These are phyloP conservation scores for Datura wrightii DNA, from an alignment of 257 asterid species.

Conservation along the genomic window DNA sequence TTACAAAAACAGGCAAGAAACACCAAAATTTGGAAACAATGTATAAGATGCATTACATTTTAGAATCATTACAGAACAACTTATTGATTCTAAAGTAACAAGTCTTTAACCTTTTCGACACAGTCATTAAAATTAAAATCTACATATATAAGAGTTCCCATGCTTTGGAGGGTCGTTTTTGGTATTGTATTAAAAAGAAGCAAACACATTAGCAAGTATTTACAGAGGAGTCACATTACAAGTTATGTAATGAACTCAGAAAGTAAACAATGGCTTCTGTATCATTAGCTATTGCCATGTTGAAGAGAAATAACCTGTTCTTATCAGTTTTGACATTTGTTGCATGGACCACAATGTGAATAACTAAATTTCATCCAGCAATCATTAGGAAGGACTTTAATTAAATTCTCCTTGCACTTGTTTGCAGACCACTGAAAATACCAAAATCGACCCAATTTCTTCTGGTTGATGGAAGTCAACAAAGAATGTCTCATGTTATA, in stretches of 20 bases:
- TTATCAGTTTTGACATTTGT: background rate
- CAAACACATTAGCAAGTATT: no score
- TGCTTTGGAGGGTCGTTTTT: constrained; percentile 8
- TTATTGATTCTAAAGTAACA: constrained; percentile 13
- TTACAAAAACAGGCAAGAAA: background rate
- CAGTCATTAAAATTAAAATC: background rate
- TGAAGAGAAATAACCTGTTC: background rate
- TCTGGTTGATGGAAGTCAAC: constrained; percentile 10
- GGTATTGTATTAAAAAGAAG: no score
- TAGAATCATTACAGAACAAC: background rate
- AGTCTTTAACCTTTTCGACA: constrained; percentile 7
- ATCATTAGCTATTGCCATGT: no score
- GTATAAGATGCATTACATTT: background rate
- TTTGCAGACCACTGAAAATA: background rate
- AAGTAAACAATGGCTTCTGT: no score
- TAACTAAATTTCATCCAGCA: constrained; percentile 6
- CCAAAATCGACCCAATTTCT: background rate
- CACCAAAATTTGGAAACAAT: background rate
- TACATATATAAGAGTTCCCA: background rate
- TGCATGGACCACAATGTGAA: constrained; percentile 1
- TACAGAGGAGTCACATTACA: no score
- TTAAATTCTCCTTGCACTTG: background rate
- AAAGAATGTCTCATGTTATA: background rate
- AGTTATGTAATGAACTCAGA: no score
- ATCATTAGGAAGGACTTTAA: background rate